Conservation (phyloP, 2,329 filamentous ascomycete species). For the Diaporthe sp. region DNA sequence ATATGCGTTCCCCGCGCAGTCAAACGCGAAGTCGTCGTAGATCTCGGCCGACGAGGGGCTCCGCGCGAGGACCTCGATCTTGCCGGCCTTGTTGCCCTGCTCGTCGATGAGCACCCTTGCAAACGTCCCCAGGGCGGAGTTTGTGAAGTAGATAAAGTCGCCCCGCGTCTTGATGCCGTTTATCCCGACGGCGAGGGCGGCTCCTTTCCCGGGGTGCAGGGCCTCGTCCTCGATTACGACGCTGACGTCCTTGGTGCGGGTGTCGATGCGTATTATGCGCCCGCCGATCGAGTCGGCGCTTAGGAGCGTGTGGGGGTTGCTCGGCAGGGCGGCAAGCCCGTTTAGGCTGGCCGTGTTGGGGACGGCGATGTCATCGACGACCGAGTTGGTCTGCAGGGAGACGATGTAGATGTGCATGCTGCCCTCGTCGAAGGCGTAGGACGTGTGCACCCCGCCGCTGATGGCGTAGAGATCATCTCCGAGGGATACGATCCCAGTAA, state of each 20-base stretch:
- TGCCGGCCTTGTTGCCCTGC: neutral
- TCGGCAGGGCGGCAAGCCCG: neutral
- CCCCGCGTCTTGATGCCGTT: neutral
- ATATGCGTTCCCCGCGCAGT: slow-evolving; percentile 1
- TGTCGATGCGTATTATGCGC: slow-evolving; percentile 14
- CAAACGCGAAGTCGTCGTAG: neutral
- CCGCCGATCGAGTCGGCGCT: slow-evolving; percentile 6
- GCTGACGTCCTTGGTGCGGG: slow-evolving; percentile 7
- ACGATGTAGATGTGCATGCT: neutral
- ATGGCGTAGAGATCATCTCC: neutral
- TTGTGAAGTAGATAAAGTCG: neutral
- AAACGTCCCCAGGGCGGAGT: neutral
- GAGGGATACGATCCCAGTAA: neutral
- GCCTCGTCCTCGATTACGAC: slow-evolving; percentile 1
- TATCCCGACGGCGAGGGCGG: neutral
- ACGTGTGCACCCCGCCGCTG: neutral
- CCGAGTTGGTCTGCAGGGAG: neutral
- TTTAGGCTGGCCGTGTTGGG: neutral
- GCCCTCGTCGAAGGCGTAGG: neutral
- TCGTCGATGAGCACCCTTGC: neutral
- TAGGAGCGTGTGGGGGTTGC: neutral
- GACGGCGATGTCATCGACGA: neutral
- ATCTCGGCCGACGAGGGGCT: neutral
- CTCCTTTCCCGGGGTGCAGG: neutral
- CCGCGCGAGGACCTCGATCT: neutral